phyloP scores from a whole-genome alignment of 2,329 filamentous ascomycete species.

The Phyllosticta paracitricarpa region DNA sequence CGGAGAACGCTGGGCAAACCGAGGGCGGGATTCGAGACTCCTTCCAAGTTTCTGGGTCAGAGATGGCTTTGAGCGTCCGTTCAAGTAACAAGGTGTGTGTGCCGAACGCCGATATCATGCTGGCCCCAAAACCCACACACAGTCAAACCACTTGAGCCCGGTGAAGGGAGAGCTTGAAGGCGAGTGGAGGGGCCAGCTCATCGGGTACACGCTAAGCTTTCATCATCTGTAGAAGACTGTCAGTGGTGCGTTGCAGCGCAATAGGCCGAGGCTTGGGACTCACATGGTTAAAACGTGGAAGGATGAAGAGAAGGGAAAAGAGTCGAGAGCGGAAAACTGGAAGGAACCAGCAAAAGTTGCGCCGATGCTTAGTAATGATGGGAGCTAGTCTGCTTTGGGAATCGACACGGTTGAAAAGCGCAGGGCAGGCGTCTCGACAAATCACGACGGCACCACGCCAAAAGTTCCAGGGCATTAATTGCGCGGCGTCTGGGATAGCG shows the following conservation, averaged over 20 bases:
- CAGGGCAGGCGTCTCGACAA: not conserved
- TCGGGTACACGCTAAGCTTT: conserved; percentile 95
- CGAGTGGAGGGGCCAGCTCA: conserved; percentile 65
- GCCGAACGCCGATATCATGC: conserved; percentile 99
- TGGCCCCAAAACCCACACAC: conserved; percentile 54
- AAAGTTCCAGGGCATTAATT: not conserved
- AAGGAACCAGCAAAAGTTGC: not conserved
- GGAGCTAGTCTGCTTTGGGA: conserved; percentile 11
- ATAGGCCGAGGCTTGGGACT: conserved; percentile 33
- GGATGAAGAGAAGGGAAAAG: conserved; percentile 51
- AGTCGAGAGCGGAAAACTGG: conserved; percentile 8
- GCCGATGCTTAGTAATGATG: not conserved
- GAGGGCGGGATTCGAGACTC: not conserved
- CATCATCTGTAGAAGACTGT: conserved; percentile 68
- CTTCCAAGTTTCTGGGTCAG: conserved; percentile 63
- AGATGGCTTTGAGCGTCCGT: conserved; percentile 98
- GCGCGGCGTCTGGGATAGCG: not conserved
- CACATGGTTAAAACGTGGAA: conserved; percentile 98
- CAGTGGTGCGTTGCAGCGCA: conserved; percentile 16
- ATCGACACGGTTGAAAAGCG: conserved; percentile 6
- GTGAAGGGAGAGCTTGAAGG: conserved; percentile 73
- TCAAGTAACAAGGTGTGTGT: conserved; percentile 93
- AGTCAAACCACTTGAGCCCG: conserved; percentile 82
- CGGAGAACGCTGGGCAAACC: not conserved
- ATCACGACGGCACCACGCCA: not conserved